Conservation (phyloP, 306 rosid genomes). For the Cucumis sativus region Cucumber_9930_V3 NC_026658.2:1749501-1750000, state of each 20-base stretch:
- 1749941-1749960: not conserved
- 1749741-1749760: not conserved
- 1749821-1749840: not conserved
- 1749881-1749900: not conserved
- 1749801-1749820: conserved; percentile 1
- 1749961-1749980: conserved; percentile 6
- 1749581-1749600: conserved; percentile 84
- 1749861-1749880: not conserved
- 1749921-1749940: not conserved
- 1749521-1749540: conserved; percentile 51
- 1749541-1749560: conserved; percentile 79
- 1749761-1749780: not conserved
- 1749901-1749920: not conserved
- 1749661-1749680: conserved; percentile 25
- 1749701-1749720: not conserved
- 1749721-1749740: conserved; percentile 2
- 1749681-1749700: not conserved
- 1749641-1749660: conserved; percentile 27
- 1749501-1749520: conserved; percentile 38
- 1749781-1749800: not conserved
- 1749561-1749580: conserved; percentile 61
- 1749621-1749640: conserved; percentile 49
- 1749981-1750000: not conserved
- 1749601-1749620: conserved; percentile 99
- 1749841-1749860: not conserved